phyloP scores from a whole-genome alignment of 805 yeast genomes.

The Wickerhamiella cacticola region DNA sequence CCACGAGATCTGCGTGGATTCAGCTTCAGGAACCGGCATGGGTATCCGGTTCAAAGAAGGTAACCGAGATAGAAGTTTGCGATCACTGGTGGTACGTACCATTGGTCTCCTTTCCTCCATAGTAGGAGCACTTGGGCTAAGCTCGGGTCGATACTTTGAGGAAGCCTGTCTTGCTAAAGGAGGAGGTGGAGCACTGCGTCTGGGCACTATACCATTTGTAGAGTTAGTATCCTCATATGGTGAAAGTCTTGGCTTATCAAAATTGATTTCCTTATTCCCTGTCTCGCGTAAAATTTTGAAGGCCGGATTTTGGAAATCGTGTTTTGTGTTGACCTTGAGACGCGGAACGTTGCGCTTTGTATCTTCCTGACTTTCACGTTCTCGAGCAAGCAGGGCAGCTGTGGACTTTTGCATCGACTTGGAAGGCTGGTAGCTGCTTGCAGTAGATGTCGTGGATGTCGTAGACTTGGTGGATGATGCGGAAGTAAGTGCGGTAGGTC shows the following conservation, averaged over 20 bases:
- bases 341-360: constrained; percentile 1
- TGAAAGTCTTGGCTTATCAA: constrained; percentile 64
- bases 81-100: constrained; percentile 12
- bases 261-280: constrained; percentile 48
- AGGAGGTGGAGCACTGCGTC: constrained; percentile 40
- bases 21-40: constrained; percentile 4
- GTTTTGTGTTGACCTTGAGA: constrained; percentile 1
- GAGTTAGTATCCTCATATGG: constrained; percentile 39
- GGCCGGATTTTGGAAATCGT: constrained; percentile 7
- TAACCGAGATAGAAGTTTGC: constrained; percentile 14
- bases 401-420: constrained; percentile 7
- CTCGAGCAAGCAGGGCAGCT: neutral
- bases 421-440: constrained; percentile 1
- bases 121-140: constrained; percentile 17
- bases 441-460: neutral
- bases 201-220: constrained; percentile 41
- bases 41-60: neutral
- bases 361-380: neutral
- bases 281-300: constrained; percentile 1
- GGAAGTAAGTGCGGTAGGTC: neutral
- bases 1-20: constrained; percentile 32
- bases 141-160: constrained; percentile 23
- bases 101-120: constrained; percentile 11
- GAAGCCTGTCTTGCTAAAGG: constrained; percentile 27
- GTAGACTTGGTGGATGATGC: neutral